A percentile compares a stretch with the other conserved stretches of the same genome.
These are phyloP conservation scores for Moesziomyces sp. DNA, from an alignment of 1,284 basidiomycete species.

Conservation along the genomic window DNA sequence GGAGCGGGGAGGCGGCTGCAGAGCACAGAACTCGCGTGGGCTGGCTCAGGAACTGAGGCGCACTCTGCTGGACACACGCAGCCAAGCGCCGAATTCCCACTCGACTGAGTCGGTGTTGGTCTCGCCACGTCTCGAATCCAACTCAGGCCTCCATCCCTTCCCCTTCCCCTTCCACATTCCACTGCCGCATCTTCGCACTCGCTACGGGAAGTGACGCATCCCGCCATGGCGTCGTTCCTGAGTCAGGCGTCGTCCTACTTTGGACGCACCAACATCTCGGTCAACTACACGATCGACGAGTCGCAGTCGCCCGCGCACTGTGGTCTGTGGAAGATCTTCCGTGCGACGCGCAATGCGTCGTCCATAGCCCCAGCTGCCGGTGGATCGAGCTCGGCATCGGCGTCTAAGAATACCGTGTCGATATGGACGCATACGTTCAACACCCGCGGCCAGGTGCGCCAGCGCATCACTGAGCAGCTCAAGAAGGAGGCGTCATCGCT, in stretches of 20 bases:
- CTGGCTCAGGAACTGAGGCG: neutral
- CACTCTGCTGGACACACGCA: neutral
- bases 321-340: constrained; percentile 64
- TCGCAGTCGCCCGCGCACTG: constrained; percentile 48
- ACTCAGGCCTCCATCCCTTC: neutral
- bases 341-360: constrained; percentile 53
- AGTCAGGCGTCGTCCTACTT: constrained; percentile 59
- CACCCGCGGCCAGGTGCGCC: constrained; percentile 41
- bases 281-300: constrained; percentile 63
- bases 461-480: constrained; percentile 54
- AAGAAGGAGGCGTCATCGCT: constrained; percentile 77
- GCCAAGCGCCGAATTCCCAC: neutral
- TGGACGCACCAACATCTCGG: constrained; percentile 62
- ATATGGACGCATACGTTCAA: constrained; percentile 59
- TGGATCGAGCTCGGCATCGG: constrained; percentile 1
- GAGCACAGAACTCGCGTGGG: neutral
- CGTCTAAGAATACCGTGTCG: constrained; percentile 37
- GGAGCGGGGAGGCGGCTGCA: neutral
- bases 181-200: neutral
- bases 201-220: neutral
- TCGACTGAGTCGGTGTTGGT: neutral
- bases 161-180: neutral
- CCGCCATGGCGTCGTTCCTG: constrained; percentile 55
- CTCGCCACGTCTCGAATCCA: neutral
- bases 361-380: constrained; percentile 8